These are phyloP conservation scores for Cyclocybe cylindracea DNA, from an alignment of 768 basidiomycete genomes.

Conservation along the genomic window DNA sequence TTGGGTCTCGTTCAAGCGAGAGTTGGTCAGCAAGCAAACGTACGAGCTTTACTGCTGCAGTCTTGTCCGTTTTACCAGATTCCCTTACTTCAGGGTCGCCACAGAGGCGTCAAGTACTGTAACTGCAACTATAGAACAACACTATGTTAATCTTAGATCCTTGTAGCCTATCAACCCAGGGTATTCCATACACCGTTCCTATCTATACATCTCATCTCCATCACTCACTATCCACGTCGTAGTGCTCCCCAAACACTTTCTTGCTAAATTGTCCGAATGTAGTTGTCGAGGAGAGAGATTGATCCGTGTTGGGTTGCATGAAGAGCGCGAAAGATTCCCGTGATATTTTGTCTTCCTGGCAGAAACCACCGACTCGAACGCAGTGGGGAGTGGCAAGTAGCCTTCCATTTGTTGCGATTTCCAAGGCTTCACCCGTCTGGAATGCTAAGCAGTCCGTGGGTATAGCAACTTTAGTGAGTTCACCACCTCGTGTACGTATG, in stretches of 20 bases:
- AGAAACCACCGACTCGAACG: constrained; percentile 68
- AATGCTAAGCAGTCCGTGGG: constrained; percentile 87
- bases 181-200: constrained; percentile 2
- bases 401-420: constrained; percentile 79
- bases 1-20: constrained; percentile 48
- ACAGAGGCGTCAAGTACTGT: constrained; percentile 19
- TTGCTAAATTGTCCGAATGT: constrained; percentile 94
- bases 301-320: constrained; percentile 86
- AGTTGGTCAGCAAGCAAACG: constrained; percentile 45
- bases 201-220: constrained; percentile 18
- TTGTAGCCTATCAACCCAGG: too few relatives aligned
- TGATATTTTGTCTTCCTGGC: constrained; percentile 49
- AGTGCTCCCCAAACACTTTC: constrained; percentile 68
- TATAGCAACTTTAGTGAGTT: constrained; percentile 82
- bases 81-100: constrained; percentile 44
- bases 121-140: neutral
- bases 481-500: constrained; percentile 82
- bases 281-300: constrained; percentile 63
- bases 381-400: constrained; percentile 95
- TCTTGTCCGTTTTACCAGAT: constrained; percentile 64
- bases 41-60: constrained; percentile 61
- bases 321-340: constrained; percentile 90
- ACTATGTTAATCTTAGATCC: neutral
- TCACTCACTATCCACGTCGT: constrained; percentile 31
- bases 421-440: constrained; percentile 95